Conservation (phyloP, 345 rosid species). For the Eucalyptus sp. region DNA sequence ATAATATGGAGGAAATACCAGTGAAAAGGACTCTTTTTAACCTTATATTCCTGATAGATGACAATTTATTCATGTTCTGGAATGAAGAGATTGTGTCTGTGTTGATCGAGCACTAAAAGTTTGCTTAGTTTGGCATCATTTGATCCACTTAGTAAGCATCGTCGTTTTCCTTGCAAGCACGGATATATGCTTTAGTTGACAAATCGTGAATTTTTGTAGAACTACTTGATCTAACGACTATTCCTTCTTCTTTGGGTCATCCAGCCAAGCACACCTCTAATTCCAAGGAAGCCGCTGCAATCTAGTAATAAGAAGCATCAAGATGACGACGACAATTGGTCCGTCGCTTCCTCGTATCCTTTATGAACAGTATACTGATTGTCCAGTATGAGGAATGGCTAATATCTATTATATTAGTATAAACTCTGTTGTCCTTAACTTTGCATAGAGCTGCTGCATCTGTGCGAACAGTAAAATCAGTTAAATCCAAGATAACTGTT, state of each 20-base stretch:
- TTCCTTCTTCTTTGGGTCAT: neutral
- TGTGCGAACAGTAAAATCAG: slow-evolving; percentile 24
- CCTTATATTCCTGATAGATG: neutral
- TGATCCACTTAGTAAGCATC: neutral
- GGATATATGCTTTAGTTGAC: neutral
- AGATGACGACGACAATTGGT: slow-evolving; percentile 80
- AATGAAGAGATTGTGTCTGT: neutral
- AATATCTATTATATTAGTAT: neutral
- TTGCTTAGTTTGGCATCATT: neutral
- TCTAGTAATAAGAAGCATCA: slow-evolving; percentile 43
- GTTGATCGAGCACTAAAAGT: neutral
- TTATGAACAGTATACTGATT: neutral
- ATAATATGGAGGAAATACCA: neutral
- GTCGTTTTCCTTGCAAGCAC: neutral
- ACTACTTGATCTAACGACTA: neutral
- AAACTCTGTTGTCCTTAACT: slow-evolving; percentile 40
- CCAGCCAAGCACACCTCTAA: slow-evolving; percentile 43
- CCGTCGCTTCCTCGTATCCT: slow-evolving; percentile 94
- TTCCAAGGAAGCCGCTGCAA: slow-evolving; percentile 43
- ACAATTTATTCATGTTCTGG: neutral
- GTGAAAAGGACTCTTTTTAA: neutral
- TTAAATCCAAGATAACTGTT: slow-evolving; percentile 54
- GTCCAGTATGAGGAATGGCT: neutral
- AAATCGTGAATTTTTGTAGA: neutral
- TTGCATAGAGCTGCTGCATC: slow-evolving; percentile 56